Conservation (phyloP, 441 rosid genomes). For the Geranium incanum region DNA sequence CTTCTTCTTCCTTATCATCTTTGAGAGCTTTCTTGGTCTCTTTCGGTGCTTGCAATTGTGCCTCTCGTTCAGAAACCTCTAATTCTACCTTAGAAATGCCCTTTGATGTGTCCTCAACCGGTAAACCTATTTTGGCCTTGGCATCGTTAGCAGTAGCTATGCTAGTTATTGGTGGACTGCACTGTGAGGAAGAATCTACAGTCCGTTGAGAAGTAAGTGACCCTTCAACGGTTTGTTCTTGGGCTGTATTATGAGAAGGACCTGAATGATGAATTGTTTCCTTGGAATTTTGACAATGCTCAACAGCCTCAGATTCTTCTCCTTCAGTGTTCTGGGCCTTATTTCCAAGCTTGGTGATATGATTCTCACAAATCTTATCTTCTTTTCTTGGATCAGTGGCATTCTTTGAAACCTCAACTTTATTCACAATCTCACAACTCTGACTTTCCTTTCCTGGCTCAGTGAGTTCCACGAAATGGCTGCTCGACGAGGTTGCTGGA, state of each 20-base stretch:
- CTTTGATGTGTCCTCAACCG: background rate
- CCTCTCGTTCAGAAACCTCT: background rate
- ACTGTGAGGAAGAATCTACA: background rate
- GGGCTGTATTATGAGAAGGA: no score
- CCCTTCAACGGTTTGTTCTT: no score
- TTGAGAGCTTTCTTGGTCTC: background rate
- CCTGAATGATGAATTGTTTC: no score
- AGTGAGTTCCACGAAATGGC: background rate
- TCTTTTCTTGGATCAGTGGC: background rate
- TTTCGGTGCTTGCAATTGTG: background rate
- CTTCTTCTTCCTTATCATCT: background rate
- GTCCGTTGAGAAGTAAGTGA: background rate
- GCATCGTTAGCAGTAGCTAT: background rate
- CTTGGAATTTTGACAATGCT: no score
- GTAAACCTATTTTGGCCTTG: background rate
- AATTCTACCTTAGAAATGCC: background rate
- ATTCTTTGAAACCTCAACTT: background rate
- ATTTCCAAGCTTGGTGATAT: background rate
- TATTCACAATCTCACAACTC: background rate
- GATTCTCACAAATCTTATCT: background rate
- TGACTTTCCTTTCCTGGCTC: background rate
- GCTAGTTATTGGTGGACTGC: no score
- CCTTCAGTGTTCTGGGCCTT: background rate
- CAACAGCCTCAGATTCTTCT: background rate
- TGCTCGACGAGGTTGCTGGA: background rate